These are phyloP conservation scores for Globisporangium alternatum DNA, from an alignment of 352 stramenopile species.

Conservation along the genomic window DNA sequence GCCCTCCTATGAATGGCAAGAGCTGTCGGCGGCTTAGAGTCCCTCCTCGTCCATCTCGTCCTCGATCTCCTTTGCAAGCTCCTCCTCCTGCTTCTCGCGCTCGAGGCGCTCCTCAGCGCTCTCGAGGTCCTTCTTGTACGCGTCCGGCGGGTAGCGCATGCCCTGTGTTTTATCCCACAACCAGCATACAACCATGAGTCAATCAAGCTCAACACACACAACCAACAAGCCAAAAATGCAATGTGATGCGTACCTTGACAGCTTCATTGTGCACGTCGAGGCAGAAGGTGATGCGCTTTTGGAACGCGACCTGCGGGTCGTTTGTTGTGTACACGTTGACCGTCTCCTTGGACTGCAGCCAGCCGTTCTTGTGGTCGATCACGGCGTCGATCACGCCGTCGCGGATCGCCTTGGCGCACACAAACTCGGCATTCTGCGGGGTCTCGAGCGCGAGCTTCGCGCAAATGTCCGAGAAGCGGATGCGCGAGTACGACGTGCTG, in stretches of 20 bases:
- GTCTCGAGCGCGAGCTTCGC: conserved; percentile 92
- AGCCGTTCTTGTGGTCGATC: conserved; percentile 96
- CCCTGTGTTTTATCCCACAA: conserved; percentile 25
- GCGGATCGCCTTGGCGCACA: conserved; percentile 97
- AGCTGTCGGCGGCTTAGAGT: conserved; percentile 29
- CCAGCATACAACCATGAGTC: neutral
- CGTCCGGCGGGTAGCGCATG: conserved; percentile 97
- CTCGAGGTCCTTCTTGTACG: conserved; percentile 97
- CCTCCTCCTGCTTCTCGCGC: conserved; percentile 91
- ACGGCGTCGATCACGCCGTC: conserved; percentile 98
- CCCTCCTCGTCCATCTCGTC: conserved; percentile 94
- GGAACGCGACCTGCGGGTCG: conserved; percentile 94
- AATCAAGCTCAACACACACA: neutral
- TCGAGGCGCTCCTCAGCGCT: conserved; percentile 88
- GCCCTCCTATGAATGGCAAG: neutral
- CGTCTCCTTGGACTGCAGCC: conserved; percentile 89
- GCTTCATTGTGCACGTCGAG: conserved; percentile 99
- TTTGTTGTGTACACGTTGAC: conserved; percentile 91
- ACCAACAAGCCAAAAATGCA: neutral
- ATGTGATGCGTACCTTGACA: conserved; percentile 67
- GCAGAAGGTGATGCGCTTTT: conserved; percentile 97
- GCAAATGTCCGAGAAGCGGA: conserved; percentile 91
- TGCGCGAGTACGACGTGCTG: conserved; percentile 94
- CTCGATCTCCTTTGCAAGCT: conserved; percentile 96
- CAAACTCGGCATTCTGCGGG: conserved; percentile 94